phyloP scores from a whole-genome alignment of 2,329 filamentous ascomycete species.

The Colletotrichum coccodes region DNA sequence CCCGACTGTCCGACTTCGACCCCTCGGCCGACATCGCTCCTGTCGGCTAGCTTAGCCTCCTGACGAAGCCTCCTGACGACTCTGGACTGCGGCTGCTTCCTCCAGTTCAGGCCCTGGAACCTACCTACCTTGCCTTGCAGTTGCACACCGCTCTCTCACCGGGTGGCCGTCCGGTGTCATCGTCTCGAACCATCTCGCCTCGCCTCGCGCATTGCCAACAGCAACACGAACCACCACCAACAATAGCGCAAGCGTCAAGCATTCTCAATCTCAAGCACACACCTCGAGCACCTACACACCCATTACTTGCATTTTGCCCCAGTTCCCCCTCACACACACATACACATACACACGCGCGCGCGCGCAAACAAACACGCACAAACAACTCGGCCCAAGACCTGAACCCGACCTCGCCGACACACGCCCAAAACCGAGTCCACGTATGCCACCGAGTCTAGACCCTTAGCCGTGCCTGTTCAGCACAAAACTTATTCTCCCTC shows the following conservation, averaged over 20 bases:
- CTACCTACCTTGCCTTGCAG: not conserved
- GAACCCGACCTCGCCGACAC: conserved; percentile 20
- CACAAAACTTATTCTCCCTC: conserved; percentile 4
- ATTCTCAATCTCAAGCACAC: not conserved
- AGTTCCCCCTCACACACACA: conserved; percentile 1
- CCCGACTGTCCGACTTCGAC: conserved; percentile 25
- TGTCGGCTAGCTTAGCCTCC: not conserved
- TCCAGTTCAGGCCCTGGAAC: not conserved
- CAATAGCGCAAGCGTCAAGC: not conserved
- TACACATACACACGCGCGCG: no score
- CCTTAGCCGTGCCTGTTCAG: not conserved
- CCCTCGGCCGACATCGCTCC: conserved; percentile 24
- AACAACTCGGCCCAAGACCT: not conserved
- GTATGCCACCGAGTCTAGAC: conserved; percentile 28
- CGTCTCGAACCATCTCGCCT: not conserved
- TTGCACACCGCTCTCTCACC: conserved; percentile 21
- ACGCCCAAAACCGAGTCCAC: conserved; percentile 30
- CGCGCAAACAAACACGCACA: not conserved
- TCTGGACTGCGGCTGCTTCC: not conserved
- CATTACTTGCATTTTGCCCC: not conserved
- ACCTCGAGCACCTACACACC: not conserved
- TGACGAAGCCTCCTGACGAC: not conserved
- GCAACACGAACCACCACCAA: not conserved
- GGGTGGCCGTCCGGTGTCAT: not conserved
- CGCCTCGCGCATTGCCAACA: not conserved